Conservation (phyloP, 2,329 filamentous ascomycete genomes). For the Trichoderma lentiforme region DNA sequence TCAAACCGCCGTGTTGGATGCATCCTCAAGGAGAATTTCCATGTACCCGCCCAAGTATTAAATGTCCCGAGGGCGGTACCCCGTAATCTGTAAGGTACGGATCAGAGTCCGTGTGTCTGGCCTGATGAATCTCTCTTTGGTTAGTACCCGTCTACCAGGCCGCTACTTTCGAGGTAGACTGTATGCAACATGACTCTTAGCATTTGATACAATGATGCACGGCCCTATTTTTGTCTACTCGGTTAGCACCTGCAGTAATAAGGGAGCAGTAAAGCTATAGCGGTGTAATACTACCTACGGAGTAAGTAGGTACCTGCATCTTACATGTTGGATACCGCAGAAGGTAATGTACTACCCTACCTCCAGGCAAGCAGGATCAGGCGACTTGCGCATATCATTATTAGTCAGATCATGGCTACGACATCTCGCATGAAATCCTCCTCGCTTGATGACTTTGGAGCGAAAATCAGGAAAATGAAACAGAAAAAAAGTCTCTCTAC, state of each 20-base stretch:
- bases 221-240: background rate
- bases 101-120: background rate
- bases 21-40: background rate
- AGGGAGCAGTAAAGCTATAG: background rate
- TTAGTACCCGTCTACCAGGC: background rate
- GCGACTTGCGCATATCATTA: background rate
- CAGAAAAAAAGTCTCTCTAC: background rate
- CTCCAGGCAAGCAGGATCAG: background rate
- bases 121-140: background rate
- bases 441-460: background rate
- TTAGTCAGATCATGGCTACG: background rate
- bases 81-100: background rate
- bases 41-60: background rate
- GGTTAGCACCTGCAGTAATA: background rate
- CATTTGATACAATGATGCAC: background rate
- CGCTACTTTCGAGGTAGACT: background rate
- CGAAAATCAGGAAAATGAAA: background rate
- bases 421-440: background rate
- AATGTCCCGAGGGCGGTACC: background rate
- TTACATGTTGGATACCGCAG: background rate
- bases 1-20: background rate
- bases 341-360: background rate
- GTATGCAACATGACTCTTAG: slow-evolving; percentile 3
- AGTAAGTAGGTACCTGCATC: background rate
- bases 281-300: background rate